phyloP scores from a whole-genome alignment of 2,329 filamentous ascomycete species.

The Cytospora chrysosperma region DNA sequence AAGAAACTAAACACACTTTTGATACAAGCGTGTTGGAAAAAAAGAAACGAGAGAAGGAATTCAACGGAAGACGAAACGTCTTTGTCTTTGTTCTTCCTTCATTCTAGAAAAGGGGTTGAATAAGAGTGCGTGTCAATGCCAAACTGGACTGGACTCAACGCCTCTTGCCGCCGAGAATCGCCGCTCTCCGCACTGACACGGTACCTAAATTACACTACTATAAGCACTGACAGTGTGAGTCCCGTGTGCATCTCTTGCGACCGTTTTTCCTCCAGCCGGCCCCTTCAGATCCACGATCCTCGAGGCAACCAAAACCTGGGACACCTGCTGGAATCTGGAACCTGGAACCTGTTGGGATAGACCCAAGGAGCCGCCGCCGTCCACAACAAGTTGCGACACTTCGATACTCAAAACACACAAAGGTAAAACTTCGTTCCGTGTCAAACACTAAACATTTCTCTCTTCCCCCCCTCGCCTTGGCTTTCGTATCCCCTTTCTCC shows the following conservation, averaged over 20 bases:
- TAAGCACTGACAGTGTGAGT: not conserved
- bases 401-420: not conserved
- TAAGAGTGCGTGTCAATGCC: not conserved
- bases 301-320: not conserved
- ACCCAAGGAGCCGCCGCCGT: not conserved
- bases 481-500: not conserved
- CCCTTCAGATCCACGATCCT: not conserved
- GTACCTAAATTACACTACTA: not conserved
- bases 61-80: too few relatives aligned
- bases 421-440: not conserved
- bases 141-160: too few relatives aligned
- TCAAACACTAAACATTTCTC: not conserved
- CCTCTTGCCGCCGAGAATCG: not conserved
- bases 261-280: not conserved
- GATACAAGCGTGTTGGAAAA: conserved; percentile 1
- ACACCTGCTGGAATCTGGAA: too few relatives aligned
- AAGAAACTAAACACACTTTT: not conserved
- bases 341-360: not conserved
- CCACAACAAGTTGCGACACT: not conserved
- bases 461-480: not conserved
- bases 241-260: not conserved
- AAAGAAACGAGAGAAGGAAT: not conserved
- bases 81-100: not conserved
- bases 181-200: not conserved
- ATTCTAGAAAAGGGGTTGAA: not conserved